A percentile compares a stretch with the other conserved stretches of the same genome.
Evolutionary conservation across 257 asterid species (phyloP).

Genomic region (Datura wrightii): DNA sequence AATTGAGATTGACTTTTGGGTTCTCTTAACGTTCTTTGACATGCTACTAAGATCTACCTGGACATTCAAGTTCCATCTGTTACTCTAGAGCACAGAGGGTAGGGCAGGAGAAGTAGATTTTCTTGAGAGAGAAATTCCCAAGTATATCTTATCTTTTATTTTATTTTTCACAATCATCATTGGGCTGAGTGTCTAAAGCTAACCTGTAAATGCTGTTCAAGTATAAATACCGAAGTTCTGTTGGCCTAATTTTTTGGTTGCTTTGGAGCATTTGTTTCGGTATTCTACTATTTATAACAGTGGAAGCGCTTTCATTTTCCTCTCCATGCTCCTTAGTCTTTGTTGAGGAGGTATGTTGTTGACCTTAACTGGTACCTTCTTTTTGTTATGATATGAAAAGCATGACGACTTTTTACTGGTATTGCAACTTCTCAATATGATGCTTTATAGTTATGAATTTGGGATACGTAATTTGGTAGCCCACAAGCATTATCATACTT

Average conservation of each 20-base stretch:
- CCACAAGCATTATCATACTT: not conserved
- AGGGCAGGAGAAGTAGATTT: not conserved
- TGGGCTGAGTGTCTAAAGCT: not conserved
- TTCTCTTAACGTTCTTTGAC: not conserved
- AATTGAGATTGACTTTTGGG: not conserved
- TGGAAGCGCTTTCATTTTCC: not conserved
- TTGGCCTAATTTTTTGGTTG: not conserved
- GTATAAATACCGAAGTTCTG: not conserved
- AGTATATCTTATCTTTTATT: constrained; percentile 4
- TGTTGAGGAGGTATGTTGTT: constrained; percentile 1
- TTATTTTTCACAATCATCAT: not conserved
- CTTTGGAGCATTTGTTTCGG: not conserved
- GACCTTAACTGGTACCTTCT: constrained; percentile 3
- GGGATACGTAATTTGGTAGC: constrained; percentile 1
- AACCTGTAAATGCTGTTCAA: not conserved
- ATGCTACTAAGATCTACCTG: not conserved
- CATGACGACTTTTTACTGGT: not conserved
- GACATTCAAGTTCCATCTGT: not conserved
- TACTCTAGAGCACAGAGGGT: constrained; percentile 20
- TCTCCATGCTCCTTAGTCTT: not conserved
- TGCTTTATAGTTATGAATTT: not conserved
- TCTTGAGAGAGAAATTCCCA: not conserved
- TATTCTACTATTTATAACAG: not conserved
- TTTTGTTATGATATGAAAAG: not conserved
- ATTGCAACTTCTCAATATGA: not conserved